Evolutionary conservation across 2,329 filamentous ascomycete species (phyloP), one percentile per base, ranked within the genome.

Genomic region (Fonsecaea erecta): DNA sequence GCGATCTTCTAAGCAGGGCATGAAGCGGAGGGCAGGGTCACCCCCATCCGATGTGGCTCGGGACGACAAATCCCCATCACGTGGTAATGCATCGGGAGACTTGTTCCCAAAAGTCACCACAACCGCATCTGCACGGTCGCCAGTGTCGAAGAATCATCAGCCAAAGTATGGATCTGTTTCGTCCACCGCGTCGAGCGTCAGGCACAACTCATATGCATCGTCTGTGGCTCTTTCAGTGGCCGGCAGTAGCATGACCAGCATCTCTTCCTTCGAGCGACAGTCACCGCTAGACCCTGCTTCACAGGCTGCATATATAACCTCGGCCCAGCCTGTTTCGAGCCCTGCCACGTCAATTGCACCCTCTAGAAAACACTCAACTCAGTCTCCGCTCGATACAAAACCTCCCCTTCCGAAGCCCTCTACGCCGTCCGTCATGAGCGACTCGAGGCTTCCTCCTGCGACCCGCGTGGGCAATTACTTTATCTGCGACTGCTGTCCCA

Each of bases 401-500:
- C 48, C 57, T n/a, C 34, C 63, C 46, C 70, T 75, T 53, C 81
- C 79, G 66, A 86, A 85, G 69, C 77, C 83, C 66, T 81, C 85
- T 2, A 76, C 80, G 54, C 73, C 75, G 66, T 70, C 73, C 24
- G 73, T 72, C 34, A 62, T 77, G 14, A 76, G 68, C 61, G 70
- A 75, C 9, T 72, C 75, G 14, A 78, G 78, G 65, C 68, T 74
- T 6, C 67, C 74, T 8, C 64, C 67, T 28, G 73, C 74, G 18
- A 71, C 76, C 8, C 85, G 86, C 62, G 78, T 87, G 52, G 81
- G 84, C 55, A 86, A 86, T 21, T 76, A 85, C 34, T 88, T 83
- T 73, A 88, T 97, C 79, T 98, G 93, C 79, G 92, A 97, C 74
- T 98, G 94, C 77, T 98, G 93, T 78, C 93, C 93, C 0, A 97